Percentiles rank a stretch among this genome's conserved stretches.
These are phyloP conservation scores for Coelastrella sp. DNA, from an alignment of 139 green algal species.

Conservation along the genomic window DNA sequence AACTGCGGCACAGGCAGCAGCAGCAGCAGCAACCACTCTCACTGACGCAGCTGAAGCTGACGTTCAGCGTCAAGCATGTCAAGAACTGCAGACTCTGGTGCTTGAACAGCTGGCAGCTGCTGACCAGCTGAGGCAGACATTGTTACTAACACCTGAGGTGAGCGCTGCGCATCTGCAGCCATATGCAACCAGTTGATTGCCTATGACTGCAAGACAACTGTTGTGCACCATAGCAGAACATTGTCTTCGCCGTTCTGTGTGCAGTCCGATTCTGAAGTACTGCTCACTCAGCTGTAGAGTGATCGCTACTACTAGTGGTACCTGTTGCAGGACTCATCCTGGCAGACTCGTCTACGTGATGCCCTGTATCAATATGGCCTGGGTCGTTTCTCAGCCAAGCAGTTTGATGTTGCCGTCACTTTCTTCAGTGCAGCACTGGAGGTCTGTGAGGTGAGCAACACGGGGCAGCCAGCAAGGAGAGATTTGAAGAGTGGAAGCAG, in stretches of 20 bases:
- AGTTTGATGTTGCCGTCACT: slow-evolving; percentile 6
- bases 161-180: no score
- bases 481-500: no score
- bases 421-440: slow-evolving; percentile 32
- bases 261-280: no score
- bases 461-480: background rate
- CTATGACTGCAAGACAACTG: no score
- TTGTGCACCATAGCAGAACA: no score
- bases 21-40: background rate
- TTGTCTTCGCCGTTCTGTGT: no score
- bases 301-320: no score
- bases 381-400: background rate
- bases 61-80: background rate
- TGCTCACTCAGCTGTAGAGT: no score
- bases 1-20: slow-evolving; percentile 14
- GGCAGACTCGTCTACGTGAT: background rate
- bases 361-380: slow-evolving; percentile 17
- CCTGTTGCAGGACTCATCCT: background rate
- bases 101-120: background rate
- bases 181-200: no score
- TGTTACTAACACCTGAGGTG: slow-evolving; percentile 4
- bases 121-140: background rate
- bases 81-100: slow-evolving; percentile 1
- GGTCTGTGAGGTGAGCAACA: slow-evolving; percentile 2
- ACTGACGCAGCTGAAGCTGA: background rate